Conservation (phyloP, 2,329 filamentous ascomycete genomes). For the Trichoderma citrinoviride region DNA sequence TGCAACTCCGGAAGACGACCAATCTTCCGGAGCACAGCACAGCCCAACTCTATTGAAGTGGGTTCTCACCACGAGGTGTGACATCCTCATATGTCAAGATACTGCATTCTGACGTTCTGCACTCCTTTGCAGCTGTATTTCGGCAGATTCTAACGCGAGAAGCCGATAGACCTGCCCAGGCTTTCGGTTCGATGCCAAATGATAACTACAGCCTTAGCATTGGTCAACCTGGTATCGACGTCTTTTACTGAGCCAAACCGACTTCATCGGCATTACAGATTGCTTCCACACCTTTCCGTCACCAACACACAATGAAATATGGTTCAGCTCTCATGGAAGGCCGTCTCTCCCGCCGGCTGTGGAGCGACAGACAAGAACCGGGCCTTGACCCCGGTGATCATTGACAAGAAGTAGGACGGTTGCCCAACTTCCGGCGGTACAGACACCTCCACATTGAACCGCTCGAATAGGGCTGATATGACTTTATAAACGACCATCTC, state of each 20-base stretch:
- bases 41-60: background rate
- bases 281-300: background rate
- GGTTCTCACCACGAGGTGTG: background rate
- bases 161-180: background rate
- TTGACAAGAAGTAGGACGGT: slow-evolving; percentile 51
- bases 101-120: background rate
- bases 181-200: background rate
- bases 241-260: background rate
- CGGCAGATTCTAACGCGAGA: background rate
- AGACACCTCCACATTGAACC: slow-evolving; percentile 45
- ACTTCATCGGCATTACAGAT: background rate
- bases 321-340: too few species aligned
- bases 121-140: background rate
- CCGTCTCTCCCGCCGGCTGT: background rate
- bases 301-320: background rate
- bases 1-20: background rate
- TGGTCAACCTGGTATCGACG: background rate
- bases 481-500: slow-evolving; percentile 50
- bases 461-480: slow-evolving; percentile 40
- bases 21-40: background rate
- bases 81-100: background rate
- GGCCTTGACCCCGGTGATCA: slow-evolving; percentile 47
- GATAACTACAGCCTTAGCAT: background rate
- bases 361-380: slow-evolving; percentile 34
- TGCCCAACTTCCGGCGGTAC: slow-evolving; percentile 41